Percentiles rank a stretch among this genome's conserved stretches.
Evolutionary conservation across 2,329 filamentous ascomycete species (phyloP).

Genomic region (Pseudogymnoascus sp.): DNA sequence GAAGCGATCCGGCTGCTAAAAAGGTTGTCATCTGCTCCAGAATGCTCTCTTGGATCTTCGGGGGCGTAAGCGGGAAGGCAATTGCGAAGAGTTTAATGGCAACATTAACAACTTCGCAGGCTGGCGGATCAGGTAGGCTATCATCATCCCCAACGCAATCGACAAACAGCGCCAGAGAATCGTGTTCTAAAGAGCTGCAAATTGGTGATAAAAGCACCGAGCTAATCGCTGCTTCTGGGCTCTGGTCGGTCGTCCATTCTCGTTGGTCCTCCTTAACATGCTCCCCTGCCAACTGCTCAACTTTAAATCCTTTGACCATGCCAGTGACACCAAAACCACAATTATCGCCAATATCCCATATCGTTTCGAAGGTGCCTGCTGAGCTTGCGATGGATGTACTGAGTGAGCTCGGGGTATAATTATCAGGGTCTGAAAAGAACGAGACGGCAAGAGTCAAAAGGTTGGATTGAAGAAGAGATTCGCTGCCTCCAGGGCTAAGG

Average conservation of each 20-base stretch:
- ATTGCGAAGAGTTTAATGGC: slow-evolving; percentile 91
- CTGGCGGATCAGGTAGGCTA: slow-evolving; percentile 63
- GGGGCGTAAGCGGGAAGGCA: slow-evolving; percentile 76
- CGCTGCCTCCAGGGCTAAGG: slow-evolving; percentile 76
- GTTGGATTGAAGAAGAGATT: slow-evolving; percentile 83
- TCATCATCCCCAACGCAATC: slow-evolving; percentile 35
- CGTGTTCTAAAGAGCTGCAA: slow-evolving; percentile 78
- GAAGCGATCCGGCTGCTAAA: slow-evolving; percentile 67
- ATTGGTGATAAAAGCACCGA: slow-evolving; percentile 58
- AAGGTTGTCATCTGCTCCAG: slow-evolving; percentile 89
- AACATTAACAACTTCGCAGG: slow-evolving; percentile 89
- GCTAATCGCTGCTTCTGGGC: slow-evolving; percentile 58
- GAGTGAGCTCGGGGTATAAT: slow-evolving; percentile 73
- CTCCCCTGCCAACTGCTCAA: slow-evolving; percentile 62
- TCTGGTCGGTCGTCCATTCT: slow-evolving; percentile 44
- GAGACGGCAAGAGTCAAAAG: slow-evolving; percentile 82
- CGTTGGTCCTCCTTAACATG: slow-evolving; percentile 44
- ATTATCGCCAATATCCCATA: slow-evolving; percentile 94
- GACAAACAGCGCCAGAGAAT: slow-evolving; percentile 73
- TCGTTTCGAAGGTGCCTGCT: slow-evolving; percentile 79
- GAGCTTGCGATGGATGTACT: slow-evolving; percentile 88
- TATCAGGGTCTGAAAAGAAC: slow-evolving; percentile 86
- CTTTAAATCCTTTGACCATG: slow-evolving; percentile 66
- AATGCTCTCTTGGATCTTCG: slow-evolving; percentile 92
- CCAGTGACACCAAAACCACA: slow-evolving; percentile 90